Conservation (phyloP, 331 rosid genomes). For the Acacia concinna region DNA sequence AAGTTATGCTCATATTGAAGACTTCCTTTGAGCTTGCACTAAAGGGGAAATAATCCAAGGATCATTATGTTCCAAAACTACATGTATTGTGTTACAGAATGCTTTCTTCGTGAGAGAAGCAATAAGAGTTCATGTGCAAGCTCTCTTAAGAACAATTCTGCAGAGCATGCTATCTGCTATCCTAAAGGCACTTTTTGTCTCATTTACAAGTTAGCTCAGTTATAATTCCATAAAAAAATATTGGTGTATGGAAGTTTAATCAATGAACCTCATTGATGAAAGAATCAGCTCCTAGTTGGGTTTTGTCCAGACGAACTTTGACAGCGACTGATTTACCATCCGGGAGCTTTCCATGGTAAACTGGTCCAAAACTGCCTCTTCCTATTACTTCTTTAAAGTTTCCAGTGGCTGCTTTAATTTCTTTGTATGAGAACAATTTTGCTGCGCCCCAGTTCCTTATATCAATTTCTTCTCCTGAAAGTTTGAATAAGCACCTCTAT, state of each 20-base stretch:
- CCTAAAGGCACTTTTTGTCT: not conserved
- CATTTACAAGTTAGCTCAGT: slow-evolving; percentile 8
- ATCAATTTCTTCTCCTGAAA: slow-evolving; percentile 51
- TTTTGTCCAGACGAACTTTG: slow-evolving; percentile 86
- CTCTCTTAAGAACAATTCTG: not conserved
- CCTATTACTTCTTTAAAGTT: slow-evolving; percentile 85
- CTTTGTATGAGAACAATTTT: slow-evolving; percentile 72
- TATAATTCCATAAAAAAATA: not conserved
- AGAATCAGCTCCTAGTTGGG: slow-evolving; percentile 85
- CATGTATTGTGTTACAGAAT: not conserved
- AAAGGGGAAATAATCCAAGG: not conserved
- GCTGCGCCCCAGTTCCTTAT: slow-evolving; percentile 80
- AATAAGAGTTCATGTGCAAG: not conserved
- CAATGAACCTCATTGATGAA: slow-evolving; percentile 78
- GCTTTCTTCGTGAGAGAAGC: not conserved
- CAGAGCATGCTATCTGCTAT: not conserved
- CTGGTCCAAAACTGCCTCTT: slow-evolving; percentile 90
- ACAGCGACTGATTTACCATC: slow-evolving; percentile 77
- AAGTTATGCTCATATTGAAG: not conserved
- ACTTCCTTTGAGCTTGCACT: not conserved
- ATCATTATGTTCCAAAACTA: not conserved
- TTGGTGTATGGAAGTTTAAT: not conserved
- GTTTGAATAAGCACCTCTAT: not conserved
- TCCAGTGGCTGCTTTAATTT: slow-evolving; percentile 78
- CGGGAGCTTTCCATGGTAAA: slow-evolving; percentile 79